phyloP scores from a whole-genome alignment of 352 stramenopile species.

The Globisporangium alternatum region DNA sequence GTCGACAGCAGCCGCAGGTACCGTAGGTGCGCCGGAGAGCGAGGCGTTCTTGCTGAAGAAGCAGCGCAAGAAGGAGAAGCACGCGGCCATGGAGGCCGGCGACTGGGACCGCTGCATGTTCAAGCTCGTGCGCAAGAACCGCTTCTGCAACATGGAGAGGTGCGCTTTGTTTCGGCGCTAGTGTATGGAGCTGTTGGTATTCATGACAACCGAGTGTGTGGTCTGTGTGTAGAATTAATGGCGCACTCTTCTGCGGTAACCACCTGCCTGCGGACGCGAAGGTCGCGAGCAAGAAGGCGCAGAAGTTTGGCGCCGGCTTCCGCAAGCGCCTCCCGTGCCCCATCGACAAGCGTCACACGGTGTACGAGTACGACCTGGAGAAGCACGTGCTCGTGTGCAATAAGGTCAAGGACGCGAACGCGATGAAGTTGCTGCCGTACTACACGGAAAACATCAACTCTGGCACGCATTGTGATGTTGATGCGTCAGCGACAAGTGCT shows the following conservation, averaged over 20 bases:
- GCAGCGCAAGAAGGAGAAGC: constrained; percentile 69
- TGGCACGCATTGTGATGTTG: constrained; percentile 32
- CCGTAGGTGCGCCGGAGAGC: not conserved
- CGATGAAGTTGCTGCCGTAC: constrained; percentile 60
- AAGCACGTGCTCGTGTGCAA: constrained; percentile 84
- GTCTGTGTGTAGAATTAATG: constrained; percentile 13
- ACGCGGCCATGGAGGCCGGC: constrained; percentile 35
- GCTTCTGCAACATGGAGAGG: constrained; percentile 79
- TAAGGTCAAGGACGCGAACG: constrained; percentile 58
- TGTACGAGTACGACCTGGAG: constrained; percentile 75
- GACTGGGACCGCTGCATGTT: constrained; percentile 84
- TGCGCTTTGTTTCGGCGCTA: constrained; percentile 15
- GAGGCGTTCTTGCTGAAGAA: constrained; percentile 27
- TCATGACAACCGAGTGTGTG: not conserved
- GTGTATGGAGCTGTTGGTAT: not conserved
- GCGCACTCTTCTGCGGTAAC: constrained; percentile 73
- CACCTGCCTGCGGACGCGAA: constrained; percentile 47
- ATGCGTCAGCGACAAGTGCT: not conserved
- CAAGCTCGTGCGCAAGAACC: constrained; percentile 72
- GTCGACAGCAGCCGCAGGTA: too few relatives aligned
- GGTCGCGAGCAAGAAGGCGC: constrained; percentile 48
- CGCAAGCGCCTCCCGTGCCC: constrained; percentile 71
- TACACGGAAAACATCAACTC: constrained; percentile 84
- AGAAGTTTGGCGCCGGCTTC: constrained; percentile 57
- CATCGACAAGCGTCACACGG: constrained; percentile 63